These are phyloP conservation scores for Globisporangium splendens DNA, from an alignment of 352 stramenopile genomes.

Conservation along the genomic window DNA sequence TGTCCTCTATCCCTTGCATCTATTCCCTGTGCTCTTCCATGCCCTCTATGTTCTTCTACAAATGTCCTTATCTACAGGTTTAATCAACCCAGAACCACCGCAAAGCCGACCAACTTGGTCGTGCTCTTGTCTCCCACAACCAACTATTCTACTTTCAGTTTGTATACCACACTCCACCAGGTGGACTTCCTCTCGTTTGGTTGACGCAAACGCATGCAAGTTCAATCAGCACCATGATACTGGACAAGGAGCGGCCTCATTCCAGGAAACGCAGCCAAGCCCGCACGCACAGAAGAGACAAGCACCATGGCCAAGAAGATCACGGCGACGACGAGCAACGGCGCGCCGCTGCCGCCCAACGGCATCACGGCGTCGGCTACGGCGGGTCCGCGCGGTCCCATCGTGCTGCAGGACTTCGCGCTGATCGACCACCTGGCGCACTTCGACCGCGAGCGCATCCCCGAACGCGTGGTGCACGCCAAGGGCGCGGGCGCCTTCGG, in stretches of 20 bases:
- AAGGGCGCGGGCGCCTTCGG: constrained; percentile 89
- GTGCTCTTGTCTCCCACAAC: background rate
- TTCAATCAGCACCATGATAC: constrained; percentile 7
- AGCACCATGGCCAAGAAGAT: constrained; percentile 1
- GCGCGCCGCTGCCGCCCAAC: constrained; percentile 53
- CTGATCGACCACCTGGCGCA: constrained; percentile 89
- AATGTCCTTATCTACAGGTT: background rate
- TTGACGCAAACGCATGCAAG: constrained; percentile 12
- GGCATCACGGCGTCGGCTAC: constrained; percentile 74
- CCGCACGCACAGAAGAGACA: too few species aligned
- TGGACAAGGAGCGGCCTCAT: background rate
- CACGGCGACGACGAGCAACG: constrained; percentile 51
- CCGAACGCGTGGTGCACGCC: constrained; percentile 90
- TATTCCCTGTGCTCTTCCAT: background rate
- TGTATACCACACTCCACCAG: constrained; percentile 1
- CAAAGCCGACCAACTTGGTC: constrained; percentile 2
- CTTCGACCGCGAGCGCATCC: constrained; percentile 91
- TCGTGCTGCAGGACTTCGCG: constrained; percentile 82
- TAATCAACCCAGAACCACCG: background rate
- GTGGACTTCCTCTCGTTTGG: background rate
- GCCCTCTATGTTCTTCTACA: background rate
- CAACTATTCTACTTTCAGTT: background rate
- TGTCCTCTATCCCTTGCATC: too few species aligned
- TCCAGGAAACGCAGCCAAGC: background rate
- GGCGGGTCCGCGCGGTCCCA: constrained; percentile 49